phyloP scores from a whole-genome alignment of 768 basidiomycete genomes.

The Rhodotorula paludigena region DNA sequence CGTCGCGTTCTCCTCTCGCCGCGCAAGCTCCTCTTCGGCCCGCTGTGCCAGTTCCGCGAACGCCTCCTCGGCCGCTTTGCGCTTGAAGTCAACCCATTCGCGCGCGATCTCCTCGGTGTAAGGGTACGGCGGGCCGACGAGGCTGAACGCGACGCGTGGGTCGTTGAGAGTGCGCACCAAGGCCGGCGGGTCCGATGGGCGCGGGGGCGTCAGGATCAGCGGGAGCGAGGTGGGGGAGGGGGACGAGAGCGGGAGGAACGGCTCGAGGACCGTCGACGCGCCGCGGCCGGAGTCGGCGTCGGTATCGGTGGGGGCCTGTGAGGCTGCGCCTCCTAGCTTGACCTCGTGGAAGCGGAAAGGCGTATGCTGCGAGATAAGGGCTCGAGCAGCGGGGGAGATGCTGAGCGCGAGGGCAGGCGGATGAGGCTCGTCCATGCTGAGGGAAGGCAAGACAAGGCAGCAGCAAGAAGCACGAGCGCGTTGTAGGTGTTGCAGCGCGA shows the following conservation, averaged over 20 bases:
- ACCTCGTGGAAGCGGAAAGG: conserved; percentile 12
- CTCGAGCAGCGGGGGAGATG: background rate
- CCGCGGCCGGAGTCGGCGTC: background rate
- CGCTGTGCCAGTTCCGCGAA: background rate
- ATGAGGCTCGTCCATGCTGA: background rate
- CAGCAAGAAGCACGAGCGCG: no score
- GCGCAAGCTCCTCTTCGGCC: background rate
- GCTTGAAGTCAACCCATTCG: background rate
- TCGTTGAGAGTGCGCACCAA: conserved; percentile 2
- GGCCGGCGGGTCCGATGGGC: background rate
- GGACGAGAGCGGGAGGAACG: conserved; percentile 5
- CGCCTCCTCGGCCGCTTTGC: background rate
- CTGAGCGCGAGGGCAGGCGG: background rate
- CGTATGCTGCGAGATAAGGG: background rate
- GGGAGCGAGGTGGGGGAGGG: background rate
- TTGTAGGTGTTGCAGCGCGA: no score
- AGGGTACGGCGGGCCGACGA: conserved; percentile 29
- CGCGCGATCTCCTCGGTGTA: background rate
- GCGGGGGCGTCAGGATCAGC: conserved; percentile 12
- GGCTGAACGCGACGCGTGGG: background rate
- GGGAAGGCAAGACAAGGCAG: background rate
- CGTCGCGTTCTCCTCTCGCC: background rate
- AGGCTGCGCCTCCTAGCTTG: background rate
- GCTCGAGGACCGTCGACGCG: background rate
- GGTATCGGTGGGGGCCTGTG: background rate